Base-by-base conservation (phyloP, 2,329 filamentous ascomycete genomes). In the Xylariaceae sp. region DNA sequence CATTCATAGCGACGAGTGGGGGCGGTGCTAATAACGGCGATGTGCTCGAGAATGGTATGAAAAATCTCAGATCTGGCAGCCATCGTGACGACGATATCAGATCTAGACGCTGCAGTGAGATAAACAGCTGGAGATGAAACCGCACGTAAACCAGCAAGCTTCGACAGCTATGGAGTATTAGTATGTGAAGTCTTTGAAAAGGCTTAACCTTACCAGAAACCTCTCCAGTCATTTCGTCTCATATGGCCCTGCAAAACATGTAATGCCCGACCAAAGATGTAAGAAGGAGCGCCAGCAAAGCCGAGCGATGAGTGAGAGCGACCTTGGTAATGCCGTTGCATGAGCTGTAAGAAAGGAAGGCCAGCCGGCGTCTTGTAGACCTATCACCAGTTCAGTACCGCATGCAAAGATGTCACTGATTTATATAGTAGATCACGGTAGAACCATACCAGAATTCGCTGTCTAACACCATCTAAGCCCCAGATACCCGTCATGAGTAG, bases 81-180 rank as follows among this genome's bases (percentile, higher is more conserved):
- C 57, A 62, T 7, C 60, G 61, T 11, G 50, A 63, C 11, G 61
- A 55, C 0, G 73, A 60, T 33, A 73, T 60, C 12, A 81, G 57
- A 6, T 71, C 71, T 7, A 76, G 59, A 36, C 73, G 66, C 48
- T 80, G 76, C 34, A 80, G 59, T 17, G 71, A 69, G n/a, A 70
- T 62, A 47, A 69, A 78, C 4, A 78, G 55, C 38, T 77, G 71
- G 1, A 80, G 51, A 47, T 80, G 76, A 8, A 72, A 62, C 29
- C 65, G 64, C 3, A 76, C 34, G 45, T 77, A 74, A 16, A 48
- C 46, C 26, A 64, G 45, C 4, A 43, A 39, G 7, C 40, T 47
- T 33, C 50, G 50, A 7, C 60, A 31, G 49, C 57, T 61, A 19
- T 33, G 15, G 38, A 7, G 19, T 28, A 38, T 54, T 42, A 59